Evolutionary conservation across 2,329 filamentous ascomycete species (phyloP).

Genomic region (Paradendryphiella salina): DNA sequence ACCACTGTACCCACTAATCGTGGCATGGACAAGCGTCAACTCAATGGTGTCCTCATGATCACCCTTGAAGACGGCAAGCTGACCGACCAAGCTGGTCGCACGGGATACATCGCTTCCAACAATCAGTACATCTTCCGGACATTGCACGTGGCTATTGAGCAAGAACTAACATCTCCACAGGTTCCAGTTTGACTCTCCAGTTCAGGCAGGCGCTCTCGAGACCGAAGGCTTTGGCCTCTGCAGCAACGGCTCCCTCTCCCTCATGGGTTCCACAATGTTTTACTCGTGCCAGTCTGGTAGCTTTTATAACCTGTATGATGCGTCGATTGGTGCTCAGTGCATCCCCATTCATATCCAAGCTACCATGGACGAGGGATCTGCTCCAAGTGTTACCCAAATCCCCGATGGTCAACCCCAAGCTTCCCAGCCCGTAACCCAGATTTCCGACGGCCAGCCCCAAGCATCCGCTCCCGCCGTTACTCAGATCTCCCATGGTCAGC

Average conservation of each 20-base stretch:
- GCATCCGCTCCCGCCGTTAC: constrained; percentile 24
- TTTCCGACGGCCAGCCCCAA: constrained; percentile 32
- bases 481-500: constrained; percentile 35
- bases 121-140: constrained; percentile 57
- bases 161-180: constrained; percentile 18
- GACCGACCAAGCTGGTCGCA: constrained; percentile 67
- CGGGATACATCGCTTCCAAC: constrained; percentile 79
- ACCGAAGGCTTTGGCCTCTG: constrained; percentile 75
- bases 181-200: constrained; percentile 49
- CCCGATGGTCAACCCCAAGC: constrained; percentile 38
- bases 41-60: constrained; percentile 58
- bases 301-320: constrained; percentile 85
- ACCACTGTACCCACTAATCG: constrained; percentile 37
- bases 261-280: constrained; percentile 65
- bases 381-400: constrained; percentile 31
- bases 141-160: not conserved
- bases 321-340: constrained; percentile 70
- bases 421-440: constrained; percentile 25
- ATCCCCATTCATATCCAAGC: constrained; percentile 45
- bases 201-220: constrained; percentile 70
- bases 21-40: constrained; percentile 33
- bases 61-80: constrained; percentile 66
- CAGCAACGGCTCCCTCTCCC: constrained; percentile 67
- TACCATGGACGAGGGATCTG: constrained; percentile 6
- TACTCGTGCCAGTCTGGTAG: constrained; percentile 73